Conservation (phyloP, 1,284 basidiomycete genomes). For the Rhodotorula sp. region DNA sequence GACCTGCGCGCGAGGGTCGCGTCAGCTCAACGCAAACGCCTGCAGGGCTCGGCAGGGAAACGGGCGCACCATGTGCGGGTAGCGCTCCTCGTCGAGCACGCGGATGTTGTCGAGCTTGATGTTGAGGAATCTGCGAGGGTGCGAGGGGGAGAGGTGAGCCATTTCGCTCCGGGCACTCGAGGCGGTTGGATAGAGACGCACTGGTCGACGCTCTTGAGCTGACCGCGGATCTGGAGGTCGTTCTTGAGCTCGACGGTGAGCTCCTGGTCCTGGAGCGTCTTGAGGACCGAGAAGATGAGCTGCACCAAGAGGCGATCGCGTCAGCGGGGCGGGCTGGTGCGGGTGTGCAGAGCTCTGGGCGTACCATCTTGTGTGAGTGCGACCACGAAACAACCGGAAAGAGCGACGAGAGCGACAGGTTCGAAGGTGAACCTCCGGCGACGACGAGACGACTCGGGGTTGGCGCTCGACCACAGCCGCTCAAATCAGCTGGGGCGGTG, state of each 20-base stretch:
- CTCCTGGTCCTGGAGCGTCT: conserved; percentile 74
- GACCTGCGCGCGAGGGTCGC: conserved; percentile 62
- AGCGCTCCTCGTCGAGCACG: conserved; percentile 85
- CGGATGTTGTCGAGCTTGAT: conserved; percentile 93
- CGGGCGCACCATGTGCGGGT: conserved; percentile 89
- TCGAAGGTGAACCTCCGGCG: too few relatives aligned
- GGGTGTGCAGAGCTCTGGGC: not conserved
- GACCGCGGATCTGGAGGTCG: conserved; percentile 94
- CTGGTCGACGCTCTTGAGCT: conserved; percentile 98
- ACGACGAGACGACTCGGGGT: too few relatives aligned
- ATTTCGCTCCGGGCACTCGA: not conserved
- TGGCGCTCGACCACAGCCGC: too few relatives aligned
- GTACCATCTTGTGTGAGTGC: not conserved
- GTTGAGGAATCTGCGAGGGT: conserved; percentile 77
- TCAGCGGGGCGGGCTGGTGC: not conserved
- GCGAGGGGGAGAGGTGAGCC: not conserved
- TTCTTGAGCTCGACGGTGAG: conserved; percentile 99
- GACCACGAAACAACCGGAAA: too few relatives aligned
- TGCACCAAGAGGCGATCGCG: conserved; percentile 49
- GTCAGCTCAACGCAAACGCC: not conserved
- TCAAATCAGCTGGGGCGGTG: too few relatives aligned
- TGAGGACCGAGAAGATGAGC: conserved; percentile 98
- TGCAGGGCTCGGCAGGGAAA: not conserved
- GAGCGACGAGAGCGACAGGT: too few relatives aligned
- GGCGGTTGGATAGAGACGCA: conserved; percentile 60